Conservation (phyloP, 129 eudicot genomes). For the Pulicaria dysenterica region DNA sequence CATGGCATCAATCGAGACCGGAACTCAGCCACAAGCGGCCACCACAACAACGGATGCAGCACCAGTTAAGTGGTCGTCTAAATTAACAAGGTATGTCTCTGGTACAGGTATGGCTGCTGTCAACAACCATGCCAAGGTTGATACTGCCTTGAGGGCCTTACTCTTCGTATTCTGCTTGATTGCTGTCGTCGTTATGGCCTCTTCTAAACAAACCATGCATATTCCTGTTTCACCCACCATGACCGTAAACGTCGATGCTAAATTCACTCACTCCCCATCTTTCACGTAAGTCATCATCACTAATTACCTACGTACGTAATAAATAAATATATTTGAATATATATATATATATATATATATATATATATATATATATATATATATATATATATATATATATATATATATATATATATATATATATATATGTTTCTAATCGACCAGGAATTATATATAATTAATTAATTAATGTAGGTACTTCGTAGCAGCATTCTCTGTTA, state of each 20-base stretch:
- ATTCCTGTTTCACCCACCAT: conserved; percentile 14
- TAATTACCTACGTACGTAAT: too few species aligned
- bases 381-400: too few species aligned
- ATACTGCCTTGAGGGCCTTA: conserved; percentile 21
- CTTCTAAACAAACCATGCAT: conserved; percentile 12
- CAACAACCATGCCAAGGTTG: conserved; percentile 22
- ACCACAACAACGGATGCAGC: not conserved
- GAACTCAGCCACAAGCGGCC: conserved; percentile 5
- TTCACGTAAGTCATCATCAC: conserved; percentile 37
- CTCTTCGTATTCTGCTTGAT: not conserved
- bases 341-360: too few species aligned
- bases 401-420: too few species aligned
- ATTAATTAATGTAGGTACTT: conserved; percentile 51
- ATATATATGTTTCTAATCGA: too few species aligned
- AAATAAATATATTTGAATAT: too few species aligned
- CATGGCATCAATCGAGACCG: conserved; percentile 24
- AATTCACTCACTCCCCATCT: conserved; percentile 19
- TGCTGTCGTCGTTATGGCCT: conserved; percentile 14
- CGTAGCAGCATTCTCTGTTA: conserved; percentile 54
- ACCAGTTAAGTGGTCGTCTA: conserved; percentile 22
- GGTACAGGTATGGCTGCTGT: conserved; percentile 6
- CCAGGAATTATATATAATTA: too few species aligned
- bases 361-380: too few species aligned
- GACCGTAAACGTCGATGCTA: conserved; percentile 1
- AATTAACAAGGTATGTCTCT: conserved; percentile 7